Evolutionary conservation across 768 basidiomycete species (phyloP), one percentile per base, ranked within the genome.

Genomic region (Albatrellus ellisii): DNA sequence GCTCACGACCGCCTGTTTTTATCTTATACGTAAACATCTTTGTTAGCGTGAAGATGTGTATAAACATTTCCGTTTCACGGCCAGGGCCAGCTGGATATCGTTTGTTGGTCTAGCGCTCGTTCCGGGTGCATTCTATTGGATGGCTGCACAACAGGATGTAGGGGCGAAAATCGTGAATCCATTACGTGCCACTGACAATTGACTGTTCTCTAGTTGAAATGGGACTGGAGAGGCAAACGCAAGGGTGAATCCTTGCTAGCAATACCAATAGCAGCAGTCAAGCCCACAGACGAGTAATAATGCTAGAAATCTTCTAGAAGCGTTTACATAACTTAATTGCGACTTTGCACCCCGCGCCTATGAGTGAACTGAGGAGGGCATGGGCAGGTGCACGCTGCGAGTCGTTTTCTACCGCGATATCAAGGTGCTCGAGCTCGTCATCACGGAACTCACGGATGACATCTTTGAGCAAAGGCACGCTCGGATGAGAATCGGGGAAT

Each of bases 341-440:
- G 18, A 79, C 65, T 60, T 82, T 86, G 61, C 92, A 98, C 2
- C 90, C 90, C 3, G 66, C 70, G 2, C 84, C 89, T 9, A 98
- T 70, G 20, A 90, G 62, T 6, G 86, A 81, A 52, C 87, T 91
- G 43, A 98, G 62, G 32, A 98, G 63, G 1, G 89, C 87, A 59
- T 98, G 90, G 31, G 82, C 90, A 1, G 92, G 90, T 17, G 90
- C 90, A 39, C 79, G 72, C 59, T 95, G 92, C 20, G 88, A 80
- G 55, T 83, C 70, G 52, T 95, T 72, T 43, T 79, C 78, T 6
- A 98, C 82, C 2, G 92, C 92, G 25, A 79, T 85, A 52, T 95
- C 85, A 43, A 97, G 67, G 58, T 98, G 92, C 55, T 90, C 91
- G 14, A 97, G 69, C 54, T 98, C 92, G 53, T 98, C 92, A 59